Conservation (phyloP, 2,329 filamentous ascomycete genomes). For the Pleurostoma richardsiae region DNA sequence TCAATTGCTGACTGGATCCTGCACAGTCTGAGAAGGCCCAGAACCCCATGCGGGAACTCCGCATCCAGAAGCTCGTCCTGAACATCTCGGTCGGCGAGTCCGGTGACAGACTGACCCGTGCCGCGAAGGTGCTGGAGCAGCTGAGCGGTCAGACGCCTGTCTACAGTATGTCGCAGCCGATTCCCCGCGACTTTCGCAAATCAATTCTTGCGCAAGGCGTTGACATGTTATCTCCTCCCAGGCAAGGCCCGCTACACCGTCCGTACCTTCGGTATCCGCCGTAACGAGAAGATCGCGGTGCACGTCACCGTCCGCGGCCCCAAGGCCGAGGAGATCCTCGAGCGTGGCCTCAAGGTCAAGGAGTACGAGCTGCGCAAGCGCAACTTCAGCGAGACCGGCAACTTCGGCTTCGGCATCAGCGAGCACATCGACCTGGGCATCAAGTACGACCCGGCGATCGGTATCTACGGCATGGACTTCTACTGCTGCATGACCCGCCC, state of each 20-base stretch:
- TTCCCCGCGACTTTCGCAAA: not conserved
- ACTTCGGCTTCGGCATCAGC: conserved; percentile 99
- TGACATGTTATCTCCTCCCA: conserved; percentile 24
- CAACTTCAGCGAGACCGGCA: conserved; percentile 99
- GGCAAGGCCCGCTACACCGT: conserved; percentile 99
- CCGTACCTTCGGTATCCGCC: conserved; percentile 99
- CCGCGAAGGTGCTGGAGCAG: conserved; percentile 99
- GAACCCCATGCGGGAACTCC: conserved; percentile 99
- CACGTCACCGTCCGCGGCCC: conserved; percentile 99
- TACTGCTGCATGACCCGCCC: conserved; percentile 99
- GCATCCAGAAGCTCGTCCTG: conserved; percentile 98
- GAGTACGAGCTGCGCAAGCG: conserved; percentile 99
- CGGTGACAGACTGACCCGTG: conserved; percentile 99
- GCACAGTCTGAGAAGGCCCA: conserved; percentile 73
- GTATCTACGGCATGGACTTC: conserved; percentile 99
- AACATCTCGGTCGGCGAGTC: conserved; percentile 99
- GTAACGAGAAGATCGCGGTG: conserved; percentile 99
- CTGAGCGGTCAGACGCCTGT: conserved; percentile 98
- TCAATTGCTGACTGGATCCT: conserved; percentile 16
- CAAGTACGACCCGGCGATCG: conserved; percentile 98
- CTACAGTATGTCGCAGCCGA: conserved; percentile 70
- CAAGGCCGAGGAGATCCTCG: conserved; percentile 97
- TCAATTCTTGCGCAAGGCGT: not conserved
- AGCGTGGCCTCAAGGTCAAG: conserved; percentile 99
- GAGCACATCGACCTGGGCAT: conserved; percentile 99